Conservation (phyloP, 2,329 filamentous ascomycete species). For the Fusarium foetens region DNA sequence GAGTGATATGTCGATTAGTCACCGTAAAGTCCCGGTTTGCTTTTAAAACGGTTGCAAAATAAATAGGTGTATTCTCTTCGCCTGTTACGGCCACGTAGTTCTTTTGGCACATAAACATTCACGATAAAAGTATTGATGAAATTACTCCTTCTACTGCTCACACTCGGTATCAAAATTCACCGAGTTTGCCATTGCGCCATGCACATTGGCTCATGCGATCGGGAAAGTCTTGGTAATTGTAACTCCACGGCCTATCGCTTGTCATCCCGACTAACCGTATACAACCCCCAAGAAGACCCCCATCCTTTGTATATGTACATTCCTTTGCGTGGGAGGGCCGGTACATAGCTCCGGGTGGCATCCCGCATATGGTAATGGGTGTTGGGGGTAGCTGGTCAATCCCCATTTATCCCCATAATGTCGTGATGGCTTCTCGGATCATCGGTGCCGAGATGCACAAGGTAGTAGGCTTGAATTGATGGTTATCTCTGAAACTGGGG, state of each 20-base stretch:
- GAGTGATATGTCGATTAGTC: neutral
- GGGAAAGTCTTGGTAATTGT: neutral
- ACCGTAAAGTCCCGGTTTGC: too few relatives aligned
- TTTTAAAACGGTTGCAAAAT: fast-evolving
- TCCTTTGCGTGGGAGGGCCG: neutral
- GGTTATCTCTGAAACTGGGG: neutral
- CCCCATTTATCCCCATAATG: constrained; percentile 3
- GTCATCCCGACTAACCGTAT: neutral
- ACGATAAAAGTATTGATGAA: fast-evolving
- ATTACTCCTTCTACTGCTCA: fast-evolving
- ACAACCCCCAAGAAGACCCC: neutral
- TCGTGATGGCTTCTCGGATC: neutral
- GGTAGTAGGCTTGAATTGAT: neutral
- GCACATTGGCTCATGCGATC: neutral
- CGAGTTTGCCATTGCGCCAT: fast-evolving
- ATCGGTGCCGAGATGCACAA: neutral
- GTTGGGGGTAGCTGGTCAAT: neutral
- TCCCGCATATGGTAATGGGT: neutral
- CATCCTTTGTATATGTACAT: neutral
- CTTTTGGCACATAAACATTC: fast-evolving
- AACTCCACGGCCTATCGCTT: neutral
- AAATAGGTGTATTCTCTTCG: fast-evolving
- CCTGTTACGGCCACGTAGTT: fast-evolving
- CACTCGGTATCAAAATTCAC: neutral
- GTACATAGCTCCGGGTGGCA: neutral